Conservation (phyloP, 352 stramenopile species). For the Albugo laibachii region DNA sequence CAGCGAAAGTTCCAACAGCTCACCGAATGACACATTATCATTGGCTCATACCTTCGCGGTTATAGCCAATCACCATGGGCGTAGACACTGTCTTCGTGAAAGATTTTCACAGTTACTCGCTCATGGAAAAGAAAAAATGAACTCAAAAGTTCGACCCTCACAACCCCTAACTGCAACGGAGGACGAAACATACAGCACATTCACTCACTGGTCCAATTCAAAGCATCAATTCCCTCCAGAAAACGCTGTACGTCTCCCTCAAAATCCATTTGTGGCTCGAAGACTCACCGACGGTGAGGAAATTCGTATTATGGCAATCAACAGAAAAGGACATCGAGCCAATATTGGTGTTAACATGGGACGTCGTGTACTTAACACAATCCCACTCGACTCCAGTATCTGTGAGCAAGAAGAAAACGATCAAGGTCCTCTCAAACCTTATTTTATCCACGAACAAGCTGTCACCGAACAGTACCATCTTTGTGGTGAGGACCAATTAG, state of each 20-base stretch:
- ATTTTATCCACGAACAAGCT: constrained; percentile 77
- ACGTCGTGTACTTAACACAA: background rate
- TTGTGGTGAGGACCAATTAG: constrained; percentile 62
- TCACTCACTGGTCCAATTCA: too few species aligned
- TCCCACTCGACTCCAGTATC: constrained; percentile 15
- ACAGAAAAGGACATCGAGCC: constrained; percentile 29
- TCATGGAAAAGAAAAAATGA: too few species aligned
- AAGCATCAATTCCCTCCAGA: too few species aligned
- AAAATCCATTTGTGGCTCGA: constrained; percentile 68
- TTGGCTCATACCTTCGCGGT: too few species aligned
- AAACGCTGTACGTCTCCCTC: constrained; percentile 34
- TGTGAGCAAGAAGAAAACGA: constrained; percentile 39
- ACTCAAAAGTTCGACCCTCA: too few species aligned
- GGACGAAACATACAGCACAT: too few species aligned
- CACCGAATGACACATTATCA: too few species aligned
- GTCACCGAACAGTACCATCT: constrained; percentile 78
- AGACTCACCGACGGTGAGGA: constrained; percentile 62
- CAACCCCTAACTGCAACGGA: too few species aligned
- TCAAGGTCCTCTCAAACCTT: constrained; percentile 37
- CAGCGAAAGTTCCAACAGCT: too few species aligned
- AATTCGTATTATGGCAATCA: constrained; percentile 67
- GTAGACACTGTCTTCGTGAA: too few species aligned
- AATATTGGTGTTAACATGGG: constrained; percentile 21
- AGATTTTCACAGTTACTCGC: too few species aligned
- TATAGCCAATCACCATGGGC: too few species aligned